Evolutionary conservation across 768 basidiomycete genomes (phyloP), one percentile per base, ranked within the genome.

Genomic region (Tubosaeta sp.): DNA sequence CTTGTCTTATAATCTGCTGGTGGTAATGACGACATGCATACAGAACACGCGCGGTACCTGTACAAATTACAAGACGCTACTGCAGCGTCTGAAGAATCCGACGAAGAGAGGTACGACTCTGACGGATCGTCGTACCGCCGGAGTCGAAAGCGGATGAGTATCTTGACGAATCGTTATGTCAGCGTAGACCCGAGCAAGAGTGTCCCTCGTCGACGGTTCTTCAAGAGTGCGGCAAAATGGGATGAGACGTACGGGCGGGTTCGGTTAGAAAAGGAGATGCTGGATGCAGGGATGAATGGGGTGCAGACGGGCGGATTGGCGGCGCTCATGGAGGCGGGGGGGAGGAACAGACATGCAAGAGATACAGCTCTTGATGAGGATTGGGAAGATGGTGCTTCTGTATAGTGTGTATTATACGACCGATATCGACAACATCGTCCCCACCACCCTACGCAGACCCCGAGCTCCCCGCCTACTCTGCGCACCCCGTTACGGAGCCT

Each of bases 11-110:
- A 5, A 38, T 16, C 24, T 29, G 2, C 27, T 7, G 18, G 13
- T 12, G 8, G 45, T 12, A 3, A 21, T 39, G 5, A 40, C 49
- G 39, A 59, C 10, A 40, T 7, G 32, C 21, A 3, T 22, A 0
- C 63, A 88, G 86, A 86, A 68, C 83, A 87, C 44, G 74, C 80
- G 9, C 76, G 80, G 46, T 84, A 83, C 58, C 73, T 87, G 11
- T 87, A 86, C 61, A 73, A 73, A 19, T 67, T 82, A 0, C 83
- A 81, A 62, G 80, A 76, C 25, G 71, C 74, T 8, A 73, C 75
- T 43, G 73, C 73, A 6, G 65, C 69, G 7, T 74, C 73, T 0
- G 76, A 79, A 40, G 77, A 77, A 24, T 78, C 78, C 0, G 71
- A 73, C n/a, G 72, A 73, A 19, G 76, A 78, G 25, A 66, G 70